These are phyloP conservation scores for Russula griseocarnosa DNA, from an alignment of 768 basidiomycete genomes.

Conservation along the genomic window DNA sequence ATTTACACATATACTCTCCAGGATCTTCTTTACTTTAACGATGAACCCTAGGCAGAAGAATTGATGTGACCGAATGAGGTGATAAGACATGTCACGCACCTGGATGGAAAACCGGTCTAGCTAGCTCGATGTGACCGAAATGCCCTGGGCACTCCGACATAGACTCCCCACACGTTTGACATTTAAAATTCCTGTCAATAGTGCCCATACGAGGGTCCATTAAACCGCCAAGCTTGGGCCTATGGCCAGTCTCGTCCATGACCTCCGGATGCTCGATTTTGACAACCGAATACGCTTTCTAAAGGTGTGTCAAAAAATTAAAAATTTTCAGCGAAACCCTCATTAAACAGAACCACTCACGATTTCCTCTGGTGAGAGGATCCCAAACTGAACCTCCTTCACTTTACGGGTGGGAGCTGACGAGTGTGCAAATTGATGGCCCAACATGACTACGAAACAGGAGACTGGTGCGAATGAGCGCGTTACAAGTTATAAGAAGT, in stretches of 20 bases:
- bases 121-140: conserved; percentile 97
- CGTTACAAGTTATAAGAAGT: not conserved
- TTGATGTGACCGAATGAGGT: not conserved
- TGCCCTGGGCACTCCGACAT: conserved; percentile 99
- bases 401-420: conserved; percentile 93
- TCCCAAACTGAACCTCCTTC: conserved; percentile 97
- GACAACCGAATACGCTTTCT: conserved; percentile 99
- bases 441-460: conserved; percentile 52
- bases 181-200: conserved; percentile 96
- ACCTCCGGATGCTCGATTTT: conserved; percentile 99
- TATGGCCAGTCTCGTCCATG: conserved; percentile 90
- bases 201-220: conserved; percentile 99
- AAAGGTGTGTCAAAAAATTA: conserved; percentile 26
- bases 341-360: conserved; percentile 48
- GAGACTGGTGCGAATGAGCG: conserved; percentile 9
- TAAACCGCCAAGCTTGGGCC: conserved; percentile 87
- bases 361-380: conserved; percentile 98
- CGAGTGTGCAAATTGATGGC: conserved; percentile 88
- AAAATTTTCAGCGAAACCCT: not conserved
- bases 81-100: conserved; percentile 48
- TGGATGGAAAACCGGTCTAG: conserved; percentile 95
- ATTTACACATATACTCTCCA: conserved; percentile 98
- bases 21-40: conserved; percentile 98
- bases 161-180: conserved; percentile 99
- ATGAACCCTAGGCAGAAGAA: conserved; percentile 66